Conservation (phyloP, 2,329 filamentous ascomycete species). For the Myriosclerotinia duriaeana region DNA sequence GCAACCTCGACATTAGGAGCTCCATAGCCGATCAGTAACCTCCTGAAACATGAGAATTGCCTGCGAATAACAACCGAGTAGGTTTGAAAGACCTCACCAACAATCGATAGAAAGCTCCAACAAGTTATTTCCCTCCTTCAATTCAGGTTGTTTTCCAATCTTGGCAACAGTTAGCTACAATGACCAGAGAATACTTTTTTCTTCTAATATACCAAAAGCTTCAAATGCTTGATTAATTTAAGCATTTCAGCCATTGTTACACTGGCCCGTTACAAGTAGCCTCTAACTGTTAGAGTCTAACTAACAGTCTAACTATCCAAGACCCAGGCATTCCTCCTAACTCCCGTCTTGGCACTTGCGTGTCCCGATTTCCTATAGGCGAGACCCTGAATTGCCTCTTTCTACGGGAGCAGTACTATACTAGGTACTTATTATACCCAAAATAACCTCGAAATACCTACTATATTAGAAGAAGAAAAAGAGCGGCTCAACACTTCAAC, state of each 20-base stretch:
- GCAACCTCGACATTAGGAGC: conserved; percentile 1
- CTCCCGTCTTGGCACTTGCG: conserved; percentile 17
- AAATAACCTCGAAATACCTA: no score
- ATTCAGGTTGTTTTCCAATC: neutral
- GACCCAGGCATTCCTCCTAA: neutral
- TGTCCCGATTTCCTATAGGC: neutral
- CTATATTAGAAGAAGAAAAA: no score
- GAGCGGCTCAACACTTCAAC: no score
- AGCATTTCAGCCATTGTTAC: neutral
- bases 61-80: neutral
- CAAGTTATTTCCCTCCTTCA: neutral
- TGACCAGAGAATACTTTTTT: neutral
- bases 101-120: neutral
- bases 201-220: neutral
- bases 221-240: neutral
- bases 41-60: neutral
- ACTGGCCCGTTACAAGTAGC: neutral
- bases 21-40: conserved; percentile 5
- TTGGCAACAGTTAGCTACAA: neutral
- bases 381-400: no score
- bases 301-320: neutral
- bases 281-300: neutral
- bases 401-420: no score
- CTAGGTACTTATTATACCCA: no score
- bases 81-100: neutral